phyloP scores from a whole-genome alignment of 1,284 basidiomycete genomes.

The Volvariella volvacea region DNA sequence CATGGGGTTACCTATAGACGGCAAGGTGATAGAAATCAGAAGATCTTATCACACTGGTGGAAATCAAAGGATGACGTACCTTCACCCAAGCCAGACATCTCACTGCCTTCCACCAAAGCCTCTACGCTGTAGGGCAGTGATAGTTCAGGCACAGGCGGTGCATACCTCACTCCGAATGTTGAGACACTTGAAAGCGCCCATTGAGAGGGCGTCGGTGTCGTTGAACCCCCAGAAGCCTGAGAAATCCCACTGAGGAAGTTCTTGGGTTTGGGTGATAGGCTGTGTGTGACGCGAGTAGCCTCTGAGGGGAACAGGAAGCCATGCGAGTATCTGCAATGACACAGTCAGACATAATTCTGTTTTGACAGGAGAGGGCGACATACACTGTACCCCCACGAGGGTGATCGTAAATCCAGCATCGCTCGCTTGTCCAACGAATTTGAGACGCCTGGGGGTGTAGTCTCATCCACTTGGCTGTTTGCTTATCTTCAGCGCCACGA shows the following conservation, averaged over 20 bases:
- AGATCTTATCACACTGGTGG: background rate
- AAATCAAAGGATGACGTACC: constrained; percentile 27
- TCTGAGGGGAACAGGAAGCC: constrained; percentile 97
- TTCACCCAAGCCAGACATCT: constrained; percentile 65
- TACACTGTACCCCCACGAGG: constrained; percentile 89
- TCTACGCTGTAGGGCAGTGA: constrained; percentile 76
- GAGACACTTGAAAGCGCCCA: constrained; percentile 85
- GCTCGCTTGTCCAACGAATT: constrained; percentile 87
- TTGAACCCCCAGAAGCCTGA: constrained; percentile 8
- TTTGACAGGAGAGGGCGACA: constrained; percentile 21
- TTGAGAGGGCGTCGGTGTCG: constrained; percentile 37
- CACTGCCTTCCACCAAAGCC: constrained; percentile 88
- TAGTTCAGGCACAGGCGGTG: constrained; percentile 63
- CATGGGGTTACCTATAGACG: constrained; percentile 41
- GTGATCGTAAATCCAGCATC: constrained; percentile 98
- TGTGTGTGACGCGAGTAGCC: constrained; percentile 59
- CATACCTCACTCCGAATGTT: constrained; percentile 79
- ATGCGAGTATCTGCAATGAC: constrained; percentile 73
- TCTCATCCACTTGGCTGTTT: constrained; percentile 92
- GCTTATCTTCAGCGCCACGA: constrained; percentile 91
- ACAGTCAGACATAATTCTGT: constrained; percentile 9
- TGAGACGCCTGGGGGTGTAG: constrained; percentile 76
- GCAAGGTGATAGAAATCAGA: constrained; percentile 5
- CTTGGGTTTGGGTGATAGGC: constrained; percentile 37
- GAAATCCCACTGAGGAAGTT: constrained; percentile 14